Evolutionary conservation across 2,329 filamentous ascomycete genomes (phyloP), one percentile per base, ranked within the genome.

Genomic region (Cryphonectria radicalis): DNA sequence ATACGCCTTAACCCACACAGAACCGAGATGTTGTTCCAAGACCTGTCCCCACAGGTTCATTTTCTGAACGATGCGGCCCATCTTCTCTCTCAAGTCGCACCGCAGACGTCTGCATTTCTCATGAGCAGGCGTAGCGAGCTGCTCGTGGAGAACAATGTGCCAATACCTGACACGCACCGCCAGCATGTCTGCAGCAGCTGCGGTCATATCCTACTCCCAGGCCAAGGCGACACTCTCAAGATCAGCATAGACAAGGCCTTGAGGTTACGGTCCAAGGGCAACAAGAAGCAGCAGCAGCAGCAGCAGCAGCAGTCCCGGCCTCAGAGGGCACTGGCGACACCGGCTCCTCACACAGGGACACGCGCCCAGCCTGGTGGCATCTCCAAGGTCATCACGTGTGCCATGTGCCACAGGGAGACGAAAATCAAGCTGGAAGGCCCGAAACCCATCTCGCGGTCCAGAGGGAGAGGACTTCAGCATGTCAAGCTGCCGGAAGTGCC

Each of bases 31-130:
- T 68, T 68, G 63, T 70, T 72, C 25, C 72, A 55, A 66, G 70
- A 78, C 4, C 63, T 78, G 32, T 68, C 76, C 0, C 71, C 77
- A 0, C 79, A 81, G 22, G 70, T 85, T 59, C 77, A 77, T 14
- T 89, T 85, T 73, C 83, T 91, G 3, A 87, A 85, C 14, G 85
- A 90, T 77, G 88, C 89, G 0, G 88, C 89, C 1, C 86, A 91
- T 79, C 78, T 90, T 13, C 81, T 91, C 22, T 81, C 84, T 3
- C 77, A 79, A 14, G 79, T 83, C 1, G 84, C 88, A 0, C 89
- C 89, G 0, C 83, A 87, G 73, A 87, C 84, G 1, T 90, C 90
- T 19, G 87, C 88, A 17, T 85, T 88, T 77, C 80, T 91, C 55
- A 88, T 91, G 87, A 83, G 81, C 75, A 82, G 83, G 69, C 84